Evolutionary conservation across 371 early-diverging fungal species (phyloP), one percentile per base, ranked within the genome.

Genomic region (Mortierella sp.): DNA sequence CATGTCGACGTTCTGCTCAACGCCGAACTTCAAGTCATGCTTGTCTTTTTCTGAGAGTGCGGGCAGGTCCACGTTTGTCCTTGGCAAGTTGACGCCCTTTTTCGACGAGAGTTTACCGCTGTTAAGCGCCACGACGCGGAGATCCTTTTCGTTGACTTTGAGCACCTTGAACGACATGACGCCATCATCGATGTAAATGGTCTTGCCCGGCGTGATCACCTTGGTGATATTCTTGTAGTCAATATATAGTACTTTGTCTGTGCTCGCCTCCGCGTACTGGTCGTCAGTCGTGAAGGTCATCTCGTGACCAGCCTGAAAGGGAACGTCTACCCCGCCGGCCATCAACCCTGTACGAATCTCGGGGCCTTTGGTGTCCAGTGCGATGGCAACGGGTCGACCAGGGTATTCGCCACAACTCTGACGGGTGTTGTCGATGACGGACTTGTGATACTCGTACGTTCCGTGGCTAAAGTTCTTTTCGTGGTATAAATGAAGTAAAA

Each of bases 401-500:
- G 84, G 84, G 51, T 60, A 65, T 24, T 84, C 30, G 23, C 14
- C 23, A 55, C 80, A 84, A 48, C 91, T 88, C 52, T 83, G 78
- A 58, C 92, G 89, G 39, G 90, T 88, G 76, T 92, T 92, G 58
- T 92, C 91, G 51, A 93, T 90, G 50, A 92, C 92, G 47, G 87
- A 87, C 76, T 88, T 86, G 85, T 96, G 96, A 84, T 95, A 95
- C 84, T 93, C 95, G 78, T 96, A 92, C 37, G 90, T 81, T 52
- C 97, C 97, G 82, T 96, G 97, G 57, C 95, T 94, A 58, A 96
- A 96, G 88, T 96, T 96, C 78, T 76, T n/a, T n/a, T n/a, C n/a
- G n/a, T n/a, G n/a, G n/a, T n/a, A n/a, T n/a, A n/a, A 32, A 27
- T 15, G 34, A 26, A 43, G 47, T 21, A 64, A 31, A 17, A 17